A percentile compares a stretch with the other conserved stretches of the same genome.
These are phyloP conservation scores for Platanthera zijinensis DNA, from an alignment of 106 monocot species.

Conservation along the genomic window DNA sequence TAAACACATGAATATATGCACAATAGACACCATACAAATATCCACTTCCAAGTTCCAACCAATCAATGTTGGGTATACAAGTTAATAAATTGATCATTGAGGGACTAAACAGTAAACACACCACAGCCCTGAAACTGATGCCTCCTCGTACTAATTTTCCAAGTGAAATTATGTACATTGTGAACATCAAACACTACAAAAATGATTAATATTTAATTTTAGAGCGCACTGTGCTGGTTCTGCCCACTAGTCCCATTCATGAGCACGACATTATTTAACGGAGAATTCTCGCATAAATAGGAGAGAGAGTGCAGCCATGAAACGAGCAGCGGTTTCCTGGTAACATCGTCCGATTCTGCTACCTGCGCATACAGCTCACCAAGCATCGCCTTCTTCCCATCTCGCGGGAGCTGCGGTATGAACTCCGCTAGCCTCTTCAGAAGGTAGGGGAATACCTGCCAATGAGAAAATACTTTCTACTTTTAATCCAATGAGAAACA, in stretches of 20 bases:
- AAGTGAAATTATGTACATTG: background rate
- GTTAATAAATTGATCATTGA: background rate
- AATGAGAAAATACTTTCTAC: background rate
- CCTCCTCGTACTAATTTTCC: background rate
- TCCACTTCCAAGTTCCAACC: no score
- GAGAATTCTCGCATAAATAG: conserved; percentile 40
- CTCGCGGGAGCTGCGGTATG: conserved; percentile 39
- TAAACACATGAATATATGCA: no score
- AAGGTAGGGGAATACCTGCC: conserved; percentile 80
- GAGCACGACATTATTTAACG: background rate
- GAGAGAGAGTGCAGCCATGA: conserved; percentile 97
- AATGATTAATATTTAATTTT: background rate
- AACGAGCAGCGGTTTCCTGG: conserved; percentile 73
- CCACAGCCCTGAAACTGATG: background rate
- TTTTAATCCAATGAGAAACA: no score
- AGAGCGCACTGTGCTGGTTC: background rate
- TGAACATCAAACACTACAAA: background rate
- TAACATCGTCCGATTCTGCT: conserved; percentile 94
- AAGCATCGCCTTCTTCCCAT: conserved; percentile 63
- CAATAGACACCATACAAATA: no score
- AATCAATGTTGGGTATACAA: background rate
- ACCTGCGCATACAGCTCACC: conserved; percentile 56
- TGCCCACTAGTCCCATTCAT: background rate
- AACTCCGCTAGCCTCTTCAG: conserved; percentile 71
- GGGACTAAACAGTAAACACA: background rate